Conservation (phyloP, 2,329 filamentous ascomycete species). For the Nothophoma quercina region DNA sequence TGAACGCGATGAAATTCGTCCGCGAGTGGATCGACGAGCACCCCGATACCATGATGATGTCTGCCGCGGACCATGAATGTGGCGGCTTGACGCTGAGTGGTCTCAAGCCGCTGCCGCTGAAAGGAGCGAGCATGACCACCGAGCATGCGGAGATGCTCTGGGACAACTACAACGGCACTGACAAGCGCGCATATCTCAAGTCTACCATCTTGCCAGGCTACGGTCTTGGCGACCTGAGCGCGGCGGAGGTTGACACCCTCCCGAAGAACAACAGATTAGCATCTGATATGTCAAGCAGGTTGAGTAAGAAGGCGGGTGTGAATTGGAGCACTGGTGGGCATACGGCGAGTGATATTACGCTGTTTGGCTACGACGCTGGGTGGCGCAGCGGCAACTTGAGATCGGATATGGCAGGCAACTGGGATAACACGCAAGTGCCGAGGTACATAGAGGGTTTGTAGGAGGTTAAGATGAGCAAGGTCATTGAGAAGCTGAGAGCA, state of each 20-base stretch:
- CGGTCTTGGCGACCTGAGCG: constrained; percentile 33
- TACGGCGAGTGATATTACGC: constrained; percentile 47
- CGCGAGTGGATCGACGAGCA: constrained; percentile 53
- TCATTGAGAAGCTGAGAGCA: constrained; percentile 28
- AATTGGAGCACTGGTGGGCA: constrained; percentile 51
- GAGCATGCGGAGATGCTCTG: constrained; percentile 41
- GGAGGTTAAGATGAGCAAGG: constrained; percentile 27
- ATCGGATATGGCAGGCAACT: constrained; percentile 32
- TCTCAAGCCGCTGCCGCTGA: constrained; percentile 47
- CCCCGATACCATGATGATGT: constrained; percentile 50
- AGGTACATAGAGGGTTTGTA: constrained; percentile 29
- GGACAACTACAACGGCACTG: constrained; percentile 41
- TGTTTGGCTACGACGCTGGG: constrained; percentile 47
- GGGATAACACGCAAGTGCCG: constrained; percentile 33
- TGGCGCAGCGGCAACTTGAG: constrained; percentile 23
- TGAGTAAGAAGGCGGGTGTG: constrained; percentile 44
- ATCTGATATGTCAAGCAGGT: constrained; percentile 36
- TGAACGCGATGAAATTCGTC: constrained; percentile 48
- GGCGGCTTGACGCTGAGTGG: constrained; percentile 52
- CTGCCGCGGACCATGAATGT: constrained; percentile 53
- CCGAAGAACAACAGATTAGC: constrained; percentile 36
- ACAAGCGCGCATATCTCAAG: constrained; percentile 37
- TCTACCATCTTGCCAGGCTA: constrained; percentile 39
- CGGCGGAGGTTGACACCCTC: constrained; percentile 37
- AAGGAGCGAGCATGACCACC: constrained; percentile 38